A percentile compares a stretch with the other conserved stretches of the same genome.
Conservation (phyloP, 2,329 filamentous ascomycete species). For the Aspergillus carbonarius region DNA sequence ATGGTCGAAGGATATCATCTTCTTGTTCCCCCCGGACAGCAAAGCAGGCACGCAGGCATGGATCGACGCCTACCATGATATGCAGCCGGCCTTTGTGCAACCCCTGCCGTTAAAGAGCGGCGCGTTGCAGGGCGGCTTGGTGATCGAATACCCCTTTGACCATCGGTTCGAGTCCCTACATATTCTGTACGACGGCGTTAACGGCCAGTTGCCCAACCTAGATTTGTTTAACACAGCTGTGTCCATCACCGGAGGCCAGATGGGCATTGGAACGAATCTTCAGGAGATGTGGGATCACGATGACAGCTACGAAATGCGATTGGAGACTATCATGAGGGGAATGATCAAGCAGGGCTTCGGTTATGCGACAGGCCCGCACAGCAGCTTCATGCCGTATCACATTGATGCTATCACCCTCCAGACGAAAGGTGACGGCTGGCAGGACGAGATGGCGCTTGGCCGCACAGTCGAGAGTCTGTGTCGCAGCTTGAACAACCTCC, state of each 20-base stretch:
- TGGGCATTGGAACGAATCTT: constrained; percentile 80
- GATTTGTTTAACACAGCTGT: constrained; percentile 95
- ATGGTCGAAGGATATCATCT: constrained; percentile 98
- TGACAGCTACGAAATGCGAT: constrained; percentile 75
- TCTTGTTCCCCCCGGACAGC: constrained; percentile 85
- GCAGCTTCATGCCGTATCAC: constrained; percentile 95
- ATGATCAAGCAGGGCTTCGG: constrained; percentile 92
- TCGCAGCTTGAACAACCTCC: constrained; percentile 89
- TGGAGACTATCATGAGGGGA: constrained; percentile 84
- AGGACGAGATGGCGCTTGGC: constrained; percentile 96
- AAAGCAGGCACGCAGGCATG: constrained; percentile 89
- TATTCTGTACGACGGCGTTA: constrained; percentile 91
- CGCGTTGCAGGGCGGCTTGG: constrained; percentile 85
- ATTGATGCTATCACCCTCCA: constrained; percentile 94
- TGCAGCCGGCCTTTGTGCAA: constrained; percentile 70
- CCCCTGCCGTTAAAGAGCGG: constrained; percentile 87
- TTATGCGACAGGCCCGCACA: constrained; percentile 85
- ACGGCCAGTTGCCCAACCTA: constrained; percentile 91
- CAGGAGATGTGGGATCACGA: constrained; percentile 81
- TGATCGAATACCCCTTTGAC: constrained; percentile 88
- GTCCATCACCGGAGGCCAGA: constrained; percentile 82
- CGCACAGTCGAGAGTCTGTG: constrained; percentile 87
- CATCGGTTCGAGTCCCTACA: constrained; percentile 84
- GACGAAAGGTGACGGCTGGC: constrained; percentile 87
- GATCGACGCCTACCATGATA: constrained; percentile 96